phyloP scores from a whole-genome alignment of 306 rosid genomes.

The Oxytropis ochrocephala region DNA sequence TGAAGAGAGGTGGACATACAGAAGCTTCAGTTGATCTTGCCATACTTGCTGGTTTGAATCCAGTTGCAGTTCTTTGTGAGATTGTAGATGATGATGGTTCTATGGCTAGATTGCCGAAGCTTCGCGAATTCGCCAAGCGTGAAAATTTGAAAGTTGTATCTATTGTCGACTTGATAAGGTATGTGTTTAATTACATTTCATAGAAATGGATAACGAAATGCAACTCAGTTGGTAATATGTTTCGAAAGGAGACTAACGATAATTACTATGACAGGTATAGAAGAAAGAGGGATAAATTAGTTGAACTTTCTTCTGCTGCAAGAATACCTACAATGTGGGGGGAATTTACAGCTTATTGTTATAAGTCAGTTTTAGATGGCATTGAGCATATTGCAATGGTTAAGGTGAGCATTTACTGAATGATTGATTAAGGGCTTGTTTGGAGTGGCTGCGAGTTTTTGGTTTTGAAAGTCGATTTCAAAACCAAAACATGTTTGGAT shows the following conservation, averaged over 20 bases:
- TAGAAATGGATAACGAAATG: not conserved
- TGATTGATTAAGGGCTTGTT: not conserved
- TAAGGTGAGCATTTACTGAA: conserved; percentile 43
- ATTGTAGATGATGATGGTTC: conserved; percentile 96
- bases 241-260: conserved; percentile 1
- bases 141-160: conserved; percentile 78
- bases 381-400: conserved; percentile 96
- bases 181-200: not conserved
- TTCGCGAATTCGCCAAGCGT: conserved; percentile 57
- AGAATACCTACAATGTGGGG: conserved; percentile 92
- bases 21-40: conserved; percentile 94
- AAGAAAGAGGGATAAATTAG: conserved; percentile 76
- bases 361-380: conserved; percentile 66
- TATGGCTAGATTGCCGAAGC: conserved; percentile 90
- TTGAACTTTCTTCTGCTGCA: conserved; percentile 54
- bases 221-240: too few species aligned
- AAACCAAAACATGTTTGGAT: too few species aligned
- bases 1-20: conserved; percentile 91
- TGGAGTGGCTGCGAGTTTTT: too few species aligned
- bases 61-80: conserved; percentile 77
- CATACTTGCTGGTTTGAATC: conserved; percentile 68
- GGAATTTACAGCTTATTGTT: conserved; percentile 68
- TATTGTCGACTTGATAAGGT: conserved; percentile 89
- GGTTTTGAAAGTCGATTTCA: too few species aligned
- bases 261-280: conserved; percentile 51